phyloP scores from a whole-genome alignment of 1,139 yeast species.

The Candida sp. region DNA sequence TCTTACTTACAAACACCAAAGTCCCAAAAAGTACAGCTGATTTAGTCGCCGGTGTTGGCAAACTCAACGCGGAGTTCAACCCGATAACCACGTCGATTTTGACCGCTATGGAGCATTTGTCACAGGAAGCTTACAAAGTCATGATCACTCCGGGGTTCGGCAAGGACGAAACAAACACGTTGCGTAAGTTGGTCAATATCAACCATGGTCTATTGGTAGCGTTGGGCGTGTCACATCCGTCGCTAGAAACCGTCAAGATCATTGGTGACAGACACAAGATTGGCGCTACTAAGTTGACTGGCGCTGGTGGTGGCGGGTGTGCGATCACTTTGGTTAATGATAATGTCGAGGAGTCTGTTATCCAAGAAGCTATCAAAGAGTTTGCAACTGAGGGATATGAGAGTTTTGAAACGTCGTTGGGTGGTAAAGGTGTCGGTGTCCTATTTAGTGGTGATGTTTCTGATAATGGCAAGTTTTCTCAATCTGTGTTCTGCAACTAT shows the following conservation, averaged over 20 bases:
- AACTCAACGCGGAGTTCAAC: slow-evolving; percentile 56
- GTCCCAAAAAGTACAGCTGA: slow-evolving; percentile 89
- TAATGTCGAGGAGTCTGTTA: slow-evolving; percentile 32
- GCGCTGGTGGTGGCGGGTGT: slow-evolving; percentile 99
- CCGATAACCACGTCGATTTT: slow-evolving; percentile 60
- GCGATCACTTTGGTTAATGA: slow-evolving; percentile 83
- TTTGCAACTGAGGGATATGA: slow-evolving; percentile 62
- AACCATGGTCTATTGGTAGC: slow-evolving; percentile 91
- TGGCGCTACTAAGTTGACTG: slow-evolving; percentile 94
- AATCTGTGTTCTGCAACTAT: slow-evolving; percentile 38
- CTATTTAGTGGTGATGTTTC: slow-evolving; percentile 28
- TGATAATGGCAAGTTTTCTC: slow-evolving; percentile 11
- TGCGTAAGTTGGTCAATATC: slow-evolving; percentile 73
- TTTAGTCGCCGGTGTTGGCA: slow-evolving; percentile 78
- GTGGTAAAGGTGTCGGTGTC: slow-evolving; percentile 87
- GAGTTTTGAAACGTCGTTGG: slow-evolving; percentile 82
- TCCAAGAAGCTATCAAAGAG: slow-evolving; percentile 40
- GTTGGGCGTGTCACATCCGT: slow-evolving; percentile 92
- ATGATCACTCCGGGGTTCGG: slow-evolving; percentile 59
- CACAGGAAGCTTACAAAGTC: slow-evolving; percentile 68
- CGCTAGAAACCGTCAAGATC: slow-evolving; percentile 72
- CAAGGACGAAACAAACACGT: slow-evolving; percentile 40
- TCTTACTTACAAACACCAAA: slow-evolving; percentile 82
- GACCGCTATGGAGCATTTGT: slow-evolving; percentile 70
- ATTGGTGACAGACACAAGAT: slow-evolving; percentile 62